Percentiles rank a stretch among this genome's conserved stretches.
Conservation (phyloP, 202 grass and related monocot genomes). For the Cymbopogon flexuosus region DNA sequence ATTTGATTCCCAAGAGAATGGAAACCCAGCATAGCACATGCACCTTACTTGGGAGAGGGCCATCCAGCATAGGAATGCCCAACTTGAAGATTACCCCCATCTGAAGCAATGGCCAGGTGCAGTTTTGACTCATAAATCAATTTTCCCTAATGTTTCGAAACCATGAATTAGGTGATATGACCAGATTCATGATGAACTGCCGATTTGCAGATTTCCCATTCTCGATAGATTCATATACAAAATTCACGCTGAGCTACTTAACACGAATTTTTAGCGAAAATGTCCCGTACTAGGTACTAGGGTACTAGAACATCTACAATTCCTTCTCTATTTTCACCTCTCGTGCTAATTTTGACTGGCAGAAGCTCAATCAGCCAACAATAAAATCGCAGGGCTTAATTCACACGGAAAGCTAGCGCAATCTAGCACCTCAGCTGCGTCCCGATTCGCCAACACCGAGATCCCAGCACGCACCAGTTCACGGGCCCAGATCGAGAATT, state of each 20-base stretch:
- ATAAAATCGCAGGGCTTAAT: background rate
- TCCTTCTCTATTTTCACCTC: background rate
- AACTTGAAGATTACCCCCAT: background rate
- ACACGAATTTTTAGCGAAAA: background rate
- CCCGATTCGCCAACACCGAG: background rate
- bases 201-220: background rate
- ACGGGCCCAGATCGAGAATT: conserved; percentile 32
- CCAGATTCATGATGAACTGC: background rate
- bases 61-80: conserved; percentile 13
- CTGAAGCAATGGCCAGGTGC: conserved; percentile 24
- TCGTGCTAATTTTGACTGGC: background rate
- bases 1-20: background rate
- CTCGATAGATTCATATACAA: background rate
- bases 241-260: background rate
- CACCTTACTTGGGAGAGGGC: background rate
- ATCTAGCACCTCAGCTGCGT: background rate
- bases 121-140: conserved; percentile 1
- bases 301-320: background rate
- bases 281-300: background rate
- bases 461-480: background rate
- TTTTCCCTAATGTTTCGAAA: background rate
- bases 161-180: background rate
- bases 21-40: background rate
- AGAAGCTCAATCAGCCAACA: background rate
- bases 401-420: background rate